Percentiles rank a stretch among this genome's conserved stretches.
These are phyloP conservation scores for Nicotiana noctiflora DNA, from an alignment of 257 asterid species.

Conservation along the genomic window DNA sequence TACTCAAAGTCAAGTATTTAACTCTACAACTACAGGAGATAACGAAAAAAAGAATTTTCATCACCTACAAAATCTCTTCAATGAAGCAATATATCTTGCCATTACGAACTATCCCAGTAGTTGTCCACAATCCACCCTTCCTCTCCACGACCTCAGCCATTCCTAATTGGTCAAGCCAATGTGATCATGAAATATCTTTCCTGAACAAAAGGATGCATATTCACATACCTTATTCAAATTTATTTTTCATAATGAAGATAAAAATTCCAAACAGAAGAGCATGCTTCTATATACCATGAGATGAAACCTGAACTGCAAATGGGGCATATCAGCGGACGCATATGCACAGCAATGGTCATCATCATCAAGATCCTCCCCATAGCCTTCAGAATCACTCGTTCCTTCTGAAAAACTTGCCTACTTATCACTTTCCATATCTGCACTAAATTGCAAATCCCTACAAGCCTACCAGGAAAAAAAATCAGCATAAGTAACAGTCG, in stretches of 20 bases:
- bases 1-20: neutral
- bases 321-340: conserved; percentile 37
- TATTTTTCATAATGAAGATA: neutral
- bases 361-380: conserved; percentile 32
- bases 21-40: neutral
- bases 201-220: conserved; percentile 17
- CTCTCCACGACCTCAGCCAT: conserved; percentile 68
- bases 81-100: conserved; percentile 58
- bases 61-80: conserved; percentile 70
- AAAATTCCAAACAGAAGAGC: neutral
- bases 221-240: neutral
- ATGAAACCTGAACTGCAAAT: conserved; percentile 63
- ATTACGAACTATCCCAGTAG: conserved; percentile 64
- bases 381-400: conserved; percentile 40
- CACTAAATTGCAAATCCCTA: neutral
- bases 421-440: conserved; percentile 35
- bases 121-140: conserved; percentile 71
- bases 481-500: neutral
- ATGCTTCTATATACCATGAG: neutral
- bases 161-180: conserved; percentile 58
- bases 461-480: neutral
- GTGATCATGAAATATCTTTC: conserved; percentile 52
- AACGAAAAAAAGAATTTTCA: neutral
- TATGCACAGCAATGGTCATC: conserved; percentile 29
- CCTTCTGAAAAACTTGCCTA: conserved; percentile 25